A percentile compares a stretch with the other conserved stretches of the same genome.
Conservation (phyloP, 495 filamentous ascomycete species). For the Podospora tetraspora region DNA sequence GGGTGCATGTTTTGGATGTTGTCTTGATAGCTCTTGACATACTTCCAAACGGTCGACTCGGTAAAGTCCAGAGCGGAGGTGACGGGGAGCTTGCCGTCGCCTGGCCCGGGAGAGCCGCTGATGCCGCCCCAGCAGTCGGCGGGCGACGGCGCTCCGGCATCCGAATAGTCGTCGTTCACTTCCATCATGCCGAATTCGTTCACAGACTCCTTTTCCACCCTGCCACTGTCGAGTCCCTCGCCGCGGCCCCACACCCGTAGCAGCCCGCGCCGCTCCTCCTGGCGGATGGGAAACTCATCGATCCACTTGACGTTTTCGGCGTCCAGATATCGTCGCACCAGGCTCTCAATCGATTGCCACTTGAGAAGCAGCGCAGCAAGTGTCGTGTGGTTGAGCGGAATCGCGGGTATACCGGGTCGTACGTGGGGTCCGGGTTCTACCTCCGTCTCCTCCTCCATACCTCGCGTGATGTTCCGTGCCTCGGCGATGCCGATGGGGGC, state of each 20-base stretch:
- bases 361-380: slow-evolving; percentile 71
- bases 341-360: slow-evolving; percentile 58
- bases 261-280: slow-evolving; percentile 70
- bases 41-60: slow-evolving; percentile 52
- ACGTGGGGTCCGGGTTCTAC: slow-evolving; percentile 42
- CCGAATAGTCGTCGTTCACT: slow-evolving; percentile 38
- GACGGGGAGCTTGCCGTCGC: slow-evolving; percentile 42
- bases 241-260: slow-evolving; percentile 74
- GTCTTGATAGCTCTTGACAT: slow-evolving; percentile 65
- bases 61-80: slow-evolving; percentile 57
- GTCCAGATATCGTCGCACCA: slow-evolving; percentile 45
- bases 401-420: slow-evolving; percentile 52
- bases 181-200: slow-evolving; percentile 29
- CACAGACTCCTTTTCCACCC: slow-evolving; percentile 25
- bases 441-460: slow-evolving; percentile 43
- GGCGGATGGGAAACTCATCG: slow-evolving; percentile 56
- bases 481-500: slow-evolving; percentile 24
- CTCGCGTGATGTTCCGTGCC: slow-evolving; percentile 28
- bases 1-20: slow-evolving; percentile 89
- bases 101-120: slow-evolving; percentile 38
- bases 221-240: slow-evolving; percentile 54
- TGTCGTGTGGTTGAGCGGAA: slow-evolving; percentile 75
- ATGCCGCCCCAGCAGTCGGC: slow-evolving; percentile 47
- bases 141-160: slow-evolving; percentile 45
- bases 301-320: slow-evolving; percentile 56